A percentile compares a stretch with the other conserved stretches of the same genome.
Evolutionary conservation across 2,329 filamentous ascomycete genomes (phyloP).

Genomic region (Cladophialophora yegresii): DNA sequence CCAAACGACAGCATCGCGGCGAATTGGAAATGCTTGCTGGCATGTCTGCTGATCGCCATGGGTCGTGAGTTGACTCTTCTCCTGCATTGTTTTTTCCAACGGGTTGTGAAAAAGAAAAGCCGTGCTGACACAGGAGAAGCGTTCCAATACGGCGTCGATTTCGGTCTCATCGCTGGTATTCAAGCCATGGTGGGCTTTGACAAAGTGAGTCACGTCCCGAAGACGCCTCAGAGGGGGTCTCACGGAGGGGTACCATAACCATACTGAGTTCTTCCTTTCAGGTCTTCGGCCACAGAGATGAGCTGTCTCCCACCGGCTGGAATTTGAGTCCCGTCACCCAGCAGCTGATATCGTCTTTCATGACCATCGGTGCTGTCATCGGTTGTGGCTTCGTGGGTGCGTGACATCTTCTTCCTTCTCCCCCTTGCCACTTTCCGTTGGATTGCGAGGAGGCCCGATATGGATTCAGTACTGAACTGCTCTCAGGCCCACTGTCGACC

Average conservation of each 20-base stretch:
- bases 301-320: slow-evolving; percentile 37
- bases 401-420: slow-evolving; percentile 36
- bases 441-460: background rate
- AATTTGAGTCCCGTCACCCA: slow-evolving; percentile 44
- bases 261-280: slow-evolving; percentile 36
- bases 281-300: slow-evolving; percentile 54
- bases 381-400: slow-evolving; percentile 8
- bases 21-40: slow-evolving; percentile 13
- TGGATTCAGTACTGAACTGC: slow-evolving; percentile 40
- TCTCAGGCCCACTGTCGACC: slow-evolving; percentile 44
- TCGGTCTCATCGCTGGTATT: slow-evolving; percentile 29
- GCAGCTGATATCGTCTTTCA: slow-evolving; percentile 54
- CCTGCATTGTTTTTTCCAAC: background rate
- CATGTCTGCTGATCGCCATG: slow-evolving; percentile 9
- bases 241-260: no score
- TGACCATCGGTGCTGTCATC: slow-evolving; percentile 48
- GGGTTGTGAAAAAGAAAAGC: background rate
- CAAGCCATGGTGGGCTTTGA: slow-evolving; percentile 53
- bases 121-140: background rate
- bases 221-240: background rate
- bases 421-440: slow-evolving; percentile 23
- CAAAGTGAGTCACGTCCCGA: background rate
- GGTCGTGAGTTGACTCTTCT: slow-evolving; percentile 7
- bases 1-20: slow-evolving; percentile 1
- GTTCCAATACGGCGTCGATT: slow-evolving; percentile 8